Evolutionary conservation across 2,329 filamentous ascomycete genomes (phyloP).

Genomic region (Epichloe elymi): DNA sequence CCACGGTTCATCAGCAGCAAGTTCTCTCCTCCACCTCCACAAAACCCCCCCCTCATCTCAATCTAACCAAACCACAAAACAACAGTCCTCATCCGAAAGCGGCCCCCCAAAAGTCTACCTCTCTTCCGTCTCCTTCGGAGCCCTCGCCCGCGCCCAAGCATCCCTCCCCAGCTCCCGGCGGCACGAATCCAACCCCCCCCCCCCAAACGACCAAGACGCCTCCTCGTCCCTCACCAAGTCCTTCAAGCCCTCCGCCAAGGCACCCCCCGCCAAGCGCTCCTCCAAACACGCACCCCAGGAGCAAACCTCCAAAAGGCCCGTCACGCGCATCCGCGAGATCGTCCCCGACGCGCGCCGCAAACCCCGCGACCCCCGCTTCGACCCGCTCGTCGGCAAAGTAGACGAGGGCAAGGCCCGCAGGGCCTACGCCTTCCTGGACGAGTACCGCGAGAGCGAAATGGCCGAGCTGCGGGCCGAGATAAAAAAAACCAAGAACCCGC

Average conservation of each 20-base stretch:
- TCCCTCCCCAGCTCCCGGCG: slow-evolving; percentile 33
- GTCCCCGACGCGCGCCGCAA: slow-evolving; percentile 45
- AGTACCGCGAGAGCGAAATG: slow-evolving; percentile 78
- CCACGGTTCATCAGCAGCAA: slow-evolving; percentile 17
- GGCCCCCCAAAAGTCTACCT: slow-evolving; percentile 27
- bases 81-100: background rate
- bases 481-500: slow-evolving; percentile 49
- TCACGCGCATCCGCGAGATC: slow-evolving; percentile 67
- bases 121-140: slow-evolving; percentile 68
- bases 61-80: background rate
- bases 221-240: background rate
- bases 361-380: slow-evolving; percentile 78
- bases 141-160: slow-evolving; percentile 76
- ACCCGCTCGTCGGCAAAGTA: slow-evolving; percentile 36
- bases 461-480: slow-evolving; percentile 56
- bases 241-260: background rate
- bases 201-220: slow-evolving; percentile 2
- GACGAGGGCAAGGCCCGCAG: slow-evolving; percentile 49
- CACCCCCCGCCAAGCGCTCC: slow-evolving; percentile 23
- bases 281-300: slow-evolving; percentile 86
- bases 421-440: slow-evolving; percentile 78
- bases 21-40: slow-evolving; percentile 9
- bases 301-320: slow-evolving; percentile 69
- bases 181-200: slow-evolving; percentile 13
- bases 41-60: slow-evolving; percentile 6